Percentiles rank a stretch among this genome's conserved stretches.
phyloP scores from a whole-genome alignment of 495 filamentous ascomycete species.

The Aspergillus mulundensis region DNA sequence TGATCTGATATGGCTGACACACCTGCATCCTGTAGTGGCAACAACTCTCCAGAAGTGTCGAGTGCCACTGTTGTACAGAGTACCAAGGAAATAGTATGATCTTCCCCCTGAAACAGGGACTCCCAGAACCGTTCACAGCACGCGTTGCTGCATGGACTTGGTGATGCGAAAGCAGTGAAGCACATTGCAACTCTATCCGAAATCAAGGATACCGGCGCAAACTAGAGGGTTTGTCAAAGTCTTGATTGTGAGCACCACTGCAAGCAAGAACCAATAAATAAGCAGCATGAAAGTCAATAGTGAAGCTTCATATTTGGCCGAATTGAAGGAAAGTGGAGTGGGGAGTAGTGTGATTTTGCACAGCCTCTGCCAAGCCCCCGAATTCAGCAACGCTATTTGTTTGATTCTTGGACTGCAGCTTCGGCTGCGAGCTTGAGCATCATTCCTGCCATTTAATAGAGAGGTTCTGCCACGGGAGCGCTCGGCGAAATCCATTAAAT shows the following conservation, averaged over 20 bases:
- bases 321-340: not conserved
- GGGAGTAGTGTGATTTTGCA: conserved; percentile 2
- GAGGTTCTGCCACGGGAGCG: too few relatives aligned
- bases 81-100: not conserved
- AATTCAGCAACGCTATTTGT: not conserved
- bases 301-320: not conserved
- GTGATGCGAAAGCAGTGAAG: not conserved
- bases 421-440: not conserved
- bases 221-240: not conserved
- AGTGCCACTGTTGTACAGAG: too few relatives aligned
- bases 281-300: not conserved
- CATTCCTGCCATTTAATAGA: not conserved
- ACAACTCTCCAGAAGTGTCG: not conserved
- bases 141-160: not conserved
- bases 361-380: conserved; percentile 11
- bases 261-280: not conserved
- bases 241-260: not conserved
- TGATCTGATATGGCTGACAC: not conserved
- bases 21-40: not conserved
- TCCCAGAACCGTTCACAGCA: not conserved
- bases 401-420: not conserved
- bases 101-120: not conserved
- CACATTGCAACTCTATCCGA: not conserved
- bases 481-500: too few relatives aligned
- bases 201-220: not conserved